A percentile compares a stretch with the other conserved stretches of the same genome.
Conservation (phyloP, 192 early-diverging fungal species). For the Geranomyces variabilis region DNA sequence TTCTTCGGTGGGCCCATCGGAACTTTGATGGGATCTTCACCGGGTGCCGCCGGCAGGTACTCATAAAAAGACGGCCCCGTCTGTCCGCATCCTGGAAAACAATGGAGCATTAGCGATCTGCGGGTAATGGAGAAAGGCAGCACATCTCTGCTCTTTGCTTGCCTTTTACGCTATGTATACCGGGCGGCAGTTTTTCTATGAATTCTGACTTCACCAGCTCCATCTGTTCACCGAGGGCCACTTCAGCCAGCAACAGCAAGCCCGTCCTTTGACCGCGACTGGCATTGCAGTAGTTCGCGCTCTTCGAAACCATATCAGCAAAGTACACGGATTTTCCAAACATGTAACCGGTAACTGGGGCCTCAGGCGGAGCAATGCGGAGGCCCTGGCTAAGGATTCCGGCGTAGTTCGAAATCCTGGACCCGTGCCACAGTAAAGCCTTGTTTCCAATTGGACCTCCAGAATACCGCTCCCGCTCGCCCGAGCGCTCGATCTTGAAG, state of each 20-base stretch:
- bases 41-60: conserved; percentile 43
- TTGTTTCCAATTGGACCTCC: conserved; percentile 7
- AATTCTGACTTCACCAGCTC: conserved; percentile 30
- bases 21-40: conserved; percentile 48
- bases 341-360: conserved; percentile 56
- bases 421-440: conserved; percentile 33
- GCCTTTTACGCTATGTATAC: conserved; percentile 44
- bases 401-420: conserved; percentile 69
- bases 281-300: conserved; percentile 69
- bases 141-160: no score
- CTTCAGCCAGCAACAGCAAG: conserved; percentile 75
- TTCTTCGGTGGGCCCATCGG: conserved; percentile 26
- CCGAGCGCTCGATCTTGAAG: conserved; percentile 34
- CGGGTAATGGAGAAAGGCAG: neutral
- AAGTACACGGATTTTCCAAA: conserved; percentile 86
- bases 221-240: conserved; percentile 60
- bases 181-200: conserved; percentile 52
- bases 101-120: conserved; percentile 35
- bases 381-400: conserved; percentile 65
- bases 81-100: conserved; percentile 61
- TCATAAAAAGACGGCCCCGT: conserved; percentile 55
- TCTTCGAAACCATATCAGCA: conserved; percentile 67
- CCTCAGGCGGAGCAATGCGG: conserved; percentile 69
- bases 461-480: neutral
- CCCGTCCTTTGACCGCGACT: conserved; percentile 41